Percentiles rank a stretch among this genome's conserved stretches.
These are phyloP conservation scores for Hanseniaspora taiwanica DNA, from an alignment of 805 yeast species.

Conservation along the genomic window DNA sequence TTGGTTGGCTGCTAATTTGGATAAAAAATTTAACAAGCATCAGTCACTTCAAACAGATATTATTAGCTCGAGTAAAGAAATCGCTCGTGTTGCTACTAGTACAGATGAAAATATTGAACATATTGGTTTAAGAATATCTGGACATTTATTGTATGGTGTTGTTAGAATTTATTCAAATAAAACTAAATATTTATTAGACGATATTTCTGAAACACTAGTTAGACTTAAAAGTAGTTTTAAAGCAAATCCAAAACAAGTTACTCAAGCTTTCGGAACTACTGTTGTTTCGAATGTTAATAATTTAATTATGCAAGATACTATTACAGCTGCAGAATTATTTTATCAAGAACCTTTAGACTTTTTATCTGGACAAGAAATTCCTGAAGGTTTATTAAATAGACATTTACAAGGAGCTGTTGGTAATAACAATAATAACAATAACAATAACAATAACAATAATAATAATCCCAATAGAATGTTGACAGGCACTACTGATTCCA, in stretches of 20 bases:
- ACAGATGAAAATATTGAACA: conserved; percentile 30
- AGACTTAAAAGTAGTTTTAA: conserved; percentile 58
- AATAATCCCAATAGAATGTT: conserved; percentile 19
- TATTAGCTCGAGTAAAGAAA: conserved; percentile 49
- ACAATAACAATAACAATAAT: too few relatives aligned
- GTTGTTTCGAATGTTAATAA: conserved; percentile 45
- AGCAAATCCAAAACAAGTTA: conserved; percentile 32
- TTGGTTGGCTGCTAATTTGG: conserved; percentile 88
- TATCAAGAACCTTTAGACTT: conserved; percentile 44
- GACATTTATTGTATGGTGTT: conserved; percentile 76
- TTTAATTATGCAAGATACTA: conserved; percentile 59
- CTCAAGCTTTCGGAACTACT: conserved; percentile 47
- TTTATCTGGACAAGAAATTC: conserved; percentile 11
- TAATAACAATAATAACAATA: too few relatives aligned
- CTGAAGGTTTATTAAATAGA: conserved; percentile 13
- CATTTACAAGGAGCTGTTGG: conserved; percentile 21
- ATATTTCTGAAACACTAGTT: conserved; percentile 62
- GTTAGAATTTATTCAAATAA: conserved; percentile 77
- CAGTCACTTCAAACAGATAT: conserved; percentile 65
- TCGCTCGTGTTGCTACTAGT: conserved; percentile 25
- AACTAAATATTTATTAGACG: conserved; percentile 71
- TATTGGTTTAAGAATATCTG: conserved; percentile 68
- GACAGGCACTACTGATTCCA: conserved; percentile 11
- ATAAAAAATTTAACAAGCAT: conserved; percentile 57
- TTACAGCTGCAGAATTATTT: conserved; percentile 63